A percentile compares a stretch with the other conserved stretches of the same genome.
phyloP scores from a whole-genome alignment of 164 flowering plant genomes.

The Buxus sempervirens region DNA sequence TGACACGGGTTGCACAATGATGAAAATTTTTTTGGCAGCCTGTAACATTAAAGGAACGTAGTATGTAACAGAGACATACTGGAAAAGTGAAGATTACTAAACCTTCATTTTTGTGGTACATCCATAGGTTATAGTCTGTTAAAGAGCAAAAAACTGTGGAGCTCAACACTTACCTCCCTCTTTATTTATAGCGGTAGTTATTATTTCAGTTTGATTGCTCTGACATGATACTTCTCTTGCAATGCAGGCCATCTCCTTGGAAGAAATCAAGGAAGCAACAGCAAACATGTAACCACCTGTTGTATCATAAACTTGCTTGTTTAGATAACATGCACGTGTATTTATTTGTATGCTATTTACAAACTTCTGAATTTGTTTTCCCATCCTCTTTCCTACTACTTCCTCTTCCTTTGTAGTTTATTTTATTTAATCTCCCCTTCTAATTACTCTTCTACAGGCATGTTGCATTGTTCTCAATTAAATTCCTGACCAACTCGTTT shows the following conservation, averaged over 20 bases:
- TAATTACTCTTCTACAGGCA: background rate
- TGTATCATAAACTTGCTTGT: constrained; percentile 4
- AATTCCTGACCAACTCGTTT: too few species aligned
- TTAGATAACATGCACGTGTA: constrained; percentile 16
- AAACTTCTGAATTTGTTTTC: background rate
- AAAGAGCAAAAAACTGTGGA: background rate
- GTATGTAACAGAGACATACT: background rate
- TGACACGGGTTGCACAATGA: too few species aligned
- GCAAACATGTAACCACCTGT: constrained; percentile 48
- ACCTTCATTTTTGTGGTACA: background rate
- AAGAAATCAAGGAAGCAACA: constrained; percentile 74
- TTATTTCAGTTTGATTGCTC: background rate
- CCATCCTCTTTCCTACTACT: background rate
- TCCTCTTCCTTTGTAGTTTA: too few species aligned
- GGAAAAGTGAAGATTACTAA: background rate
- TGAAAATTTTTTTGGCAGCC: too few species aligned
- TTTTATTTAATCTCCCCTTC: too few species aligned
- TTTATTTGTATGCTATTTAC: constrained; percentile 6
- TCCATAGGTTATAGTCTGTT: background rate
- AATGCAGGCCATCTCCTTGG: constrained; percentile 63
- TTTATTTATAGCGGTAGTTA: background rate
- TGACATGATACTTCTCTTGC: constrained; percentile 1
- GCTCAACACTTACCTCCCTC: too few species aligned
- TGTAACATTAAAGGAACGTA: too few species aligned
- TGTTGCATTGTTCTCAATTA: too few species aligned